A percentile compares a stretch with the other conserved stretches of the same genome.
These are phyloP conservation scores for Pseudocercospora pini-densiflorae DNA, from an alignment of 2,329 filamentous ascomycete species.

Conservation along the genomic window DNA sequence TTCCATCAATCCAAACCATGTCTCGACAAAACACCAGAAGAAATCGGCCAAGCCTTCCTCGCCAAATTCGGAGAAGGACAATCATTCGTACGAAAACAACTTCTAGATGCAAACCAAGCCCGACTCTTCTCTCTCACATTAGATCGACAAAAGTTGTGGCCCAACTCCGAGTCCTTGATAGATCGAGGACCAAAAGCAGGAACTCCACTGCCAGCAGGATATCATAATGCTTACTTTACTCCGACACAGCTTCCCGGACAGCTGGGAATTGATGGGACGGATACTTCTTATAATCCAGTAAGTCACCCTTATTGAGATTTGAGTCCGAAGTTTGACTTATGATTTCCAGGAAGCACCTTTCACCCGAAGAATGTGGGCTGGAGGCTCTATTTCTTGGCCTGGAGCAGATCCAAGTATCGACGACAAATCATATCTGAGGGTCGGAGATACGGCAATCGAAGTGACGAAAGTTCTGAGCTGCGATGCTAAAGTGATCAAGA, in stretches of 20 bases:
- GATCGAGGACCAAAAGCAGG: slow-evolving; percentile 14
- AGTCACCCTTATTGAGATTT: not conserved
- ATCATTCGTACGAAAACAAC: slow-evolving; percentile 18
- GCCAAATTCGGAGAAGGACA: slow-evolving; percentile 19
- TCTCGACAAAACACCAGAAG: slow-evolving; percentile 13
- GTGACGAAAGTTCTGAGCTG: slow-evolving; percentile 18
- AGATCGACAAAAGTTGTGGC: slow-evolving; percentile 19
- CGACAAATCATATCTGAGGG: slow-evolving; percentile 7
- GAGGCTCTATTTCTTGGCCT: slow-evolving; percentile 19
- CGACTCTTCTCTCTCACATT: slow-evolving; percentile 21
- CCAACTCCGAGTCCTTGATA: slow-evolving; percentile 7
- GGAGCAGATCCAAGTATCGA: slow-evolving; percentile 9
- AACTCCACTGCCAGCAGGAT: slow-evolving; percentile 25
- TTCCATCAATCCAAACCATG: not conserved
- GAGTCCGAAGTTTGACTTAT: not conserved
- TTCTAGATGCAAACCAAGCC: slow-evolving; percentile 24
- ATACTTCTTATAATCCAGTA: slow-evolving; percentile 25
- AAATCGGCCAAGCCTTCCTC: slow-evolving; percentile 18
- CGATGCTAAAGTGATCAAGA: slow-evolving; percentile 21
- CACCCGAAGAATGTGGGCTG: slow-evolving; percentile 26
- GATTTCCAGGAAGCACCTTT: slow-evolving; percentile 14
- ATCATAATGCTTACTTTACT: slow-evolving; percentile 25
- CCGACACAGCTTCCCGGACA: slow-evolving; percentile 13
- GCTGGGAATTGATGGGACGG: slow-evolving; percentile 23
- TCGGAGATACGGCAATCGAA: slow-evolving; percentile 20